These are phyloP conservation scores for Plantago ovata DNA, from an alignment of 257 asterid genomes.

Conservation along the genomic window DNA sequence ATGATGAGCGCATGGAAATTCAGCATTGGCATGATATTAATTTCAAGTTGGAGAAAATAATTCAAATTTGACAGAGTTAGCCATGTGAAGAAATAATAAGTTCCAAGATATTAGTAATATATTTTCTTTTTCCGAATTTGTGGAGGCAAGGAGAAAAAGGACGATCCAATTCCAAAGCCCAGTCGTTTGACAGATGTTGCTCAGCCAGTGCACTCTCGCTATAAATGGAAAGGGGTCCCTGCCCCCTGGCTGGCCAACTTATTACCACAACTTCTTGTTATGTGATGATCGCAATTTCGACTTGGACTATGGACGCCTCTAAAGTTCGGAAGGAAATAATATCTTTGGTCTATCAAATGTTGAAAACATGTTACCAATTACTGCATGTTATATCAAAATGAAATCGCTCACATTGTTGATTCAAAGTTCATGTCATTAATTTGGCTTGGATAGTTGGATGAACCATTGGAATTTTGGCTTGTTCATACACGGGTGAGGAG, in stretches of 20 bases:
- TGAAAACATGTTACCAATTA: not conserved
- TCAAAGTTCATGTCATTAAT: no score
- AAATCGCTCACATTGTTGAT: no score
- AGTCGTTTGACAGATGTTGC: not conserved
- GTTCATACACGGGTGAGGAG: no score
- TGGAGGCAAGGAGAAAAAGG: no score
- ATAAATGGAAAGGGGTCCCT: conserved; percentile 6
- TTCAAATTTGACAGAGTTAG: conserved; percentile 1
- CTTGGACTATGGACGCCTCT: no score
- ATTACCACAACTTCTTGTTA: not conserved
- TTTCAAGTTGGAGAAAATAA: not conserved
- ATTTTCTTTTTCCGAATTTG: no score
- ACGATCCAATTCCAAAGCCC: not conserved
- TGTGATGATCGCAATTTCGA: not conserved
- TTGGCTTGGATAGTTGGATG: no score
- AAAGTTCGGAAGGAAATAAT: not conserved
- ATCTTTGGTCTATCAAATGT: not conserved
- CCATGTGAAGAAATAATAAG: not conserved
- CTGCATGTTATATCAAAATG: no score
- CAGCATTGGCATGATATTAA: not conserved
- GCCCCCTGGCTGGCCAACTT: not conserved
- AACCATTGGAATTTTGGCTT: no score
- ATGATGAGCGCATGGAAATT: not conserved
- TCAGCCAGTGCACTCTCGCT: not conserved
- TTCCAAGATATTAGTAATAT: no score